Evolutionary conservation across 495 filamentous ascomycete genomes (phyloP), one percentile per base, ranked within the genome.

Genomic region (Penicillium daleae): DNA sequence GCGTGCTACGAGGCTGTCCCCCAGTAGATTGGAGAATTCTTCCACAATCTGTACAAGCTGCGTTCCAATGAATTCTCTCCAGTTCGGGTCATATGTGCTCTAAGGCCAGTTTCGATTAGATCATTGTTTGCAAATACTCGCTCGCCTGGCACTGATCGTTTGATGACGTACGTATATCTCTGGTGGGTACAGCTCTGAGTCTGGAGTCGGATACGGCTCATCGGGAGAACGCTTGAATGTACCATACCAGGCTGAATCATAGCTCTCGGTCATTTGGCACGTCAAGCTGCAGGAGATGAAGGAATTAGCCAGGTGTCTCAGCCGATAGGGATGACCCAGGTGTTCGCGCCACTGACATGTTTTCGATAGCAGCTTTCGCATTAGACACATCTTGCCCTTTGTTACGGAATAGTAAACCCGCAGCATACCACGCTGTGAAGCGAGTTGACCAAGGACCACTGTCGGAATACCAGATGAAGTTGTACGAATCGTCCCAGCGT

Each of bases 351-450:
- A 7, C 61, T 62, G 55, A 73, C 68, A 73, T 69, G 12, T 63
- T 66, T 12, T 71, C 64, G 26, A 74, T 61, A 8, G 71, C 71
- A 13, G 59, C 69, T 24, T 72, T 74, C 1, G 71, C 71, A 49
- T 74, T 74, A 22, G 56, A 31, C 19, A 72, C 22, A 64, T 72
- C 69, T 7, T 64, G 21, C 24, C 69, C 71, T 29, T 71, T 46
- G 56, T 74, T 74, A 24, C 71, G 62, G 35, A 68, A 63, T 13
- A 74, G 50, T 6, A 74, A 60, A 19, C 71, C 71, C 1, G 71
- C 67, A 26, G 57, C 63, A 59, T 74, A 74, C 71, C 71, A 74
- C 17, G 69, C 67, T 9, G 71, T 74, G 52, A 74, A 74, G 19
- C 71, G 67, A 31, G 66, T 66, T 58, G 66, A 70, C 71, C 71